Evolutionary conservation across 1,139 yeast genomes (phyloP).

Genomic region (Saccharomycopsis hybrid): DNA sequence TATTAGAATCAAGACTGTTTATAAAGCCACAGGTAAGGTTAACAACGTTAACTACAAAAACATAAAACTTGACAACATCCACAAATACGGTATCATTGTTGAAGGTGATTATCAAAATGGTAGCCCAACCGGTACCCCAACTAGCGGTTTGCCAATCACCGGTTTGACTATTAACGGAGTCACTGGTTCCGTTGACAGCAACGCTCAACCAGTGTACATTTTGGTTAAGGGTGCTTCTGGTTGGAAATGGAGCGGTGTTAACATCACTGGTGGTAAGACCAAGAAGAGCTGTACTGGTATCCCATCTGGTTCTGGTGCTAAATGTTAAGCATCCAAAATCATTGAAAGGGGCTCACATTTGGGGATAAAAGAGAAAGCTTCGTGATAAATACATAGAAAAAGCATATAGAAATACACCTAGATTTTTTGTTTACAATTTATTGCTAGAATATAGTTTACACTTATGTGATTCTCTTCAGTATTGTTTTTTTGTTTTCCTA

Average conservation of each 20-base stretch:
- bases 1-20: slow-evolving; percentile 22
- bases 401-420: too few relatives aligned
- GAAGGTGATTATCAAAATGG: slow-evolving; percentile 22
- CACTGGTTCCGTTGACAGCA: slow-evolving; percentile 19
- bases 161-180: slow-evolving; percentile 19
- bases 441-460: too few relatives aligned
- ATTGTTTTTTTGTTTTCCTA: too few relatives aligned
- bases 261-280: slow-evolving; percentile 20
- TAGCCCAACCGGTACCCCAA: slow-evolving; percentile 21
- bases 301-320: slow-evolving; percentile 19
- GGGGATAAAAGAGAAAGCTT: too few relatives aligned
- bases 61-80: slow-evolving; percentile 16
- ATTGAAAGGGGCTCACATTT: too few relatives aligned
- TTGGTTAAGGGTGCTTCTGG: slow-evolving; percentile 21
- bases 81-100: slow-evolving; percentile 22
- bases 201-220: slow-evolving; percentile 18
- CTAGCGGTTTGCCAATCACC: slow-evolving; percentile 23
- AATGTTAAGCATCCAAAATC: neutral
- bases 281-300: slow-evolving; percentile 19
- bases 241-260: slow-evolving; percentile 19
- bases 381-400: too few relatives aligned
- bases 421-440: too few relatives aligned
- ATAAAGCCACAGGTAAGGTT: slow-evolving; percentile 22
- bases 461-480: too few relatives aligned
- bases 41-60: slow-evolving; percentile 17